These are phyloP conservation scores for Blastobotrys indianensis DNA, from an alignment of 1,139 yeast genomes.

Conservation along the genomic window DNA sequence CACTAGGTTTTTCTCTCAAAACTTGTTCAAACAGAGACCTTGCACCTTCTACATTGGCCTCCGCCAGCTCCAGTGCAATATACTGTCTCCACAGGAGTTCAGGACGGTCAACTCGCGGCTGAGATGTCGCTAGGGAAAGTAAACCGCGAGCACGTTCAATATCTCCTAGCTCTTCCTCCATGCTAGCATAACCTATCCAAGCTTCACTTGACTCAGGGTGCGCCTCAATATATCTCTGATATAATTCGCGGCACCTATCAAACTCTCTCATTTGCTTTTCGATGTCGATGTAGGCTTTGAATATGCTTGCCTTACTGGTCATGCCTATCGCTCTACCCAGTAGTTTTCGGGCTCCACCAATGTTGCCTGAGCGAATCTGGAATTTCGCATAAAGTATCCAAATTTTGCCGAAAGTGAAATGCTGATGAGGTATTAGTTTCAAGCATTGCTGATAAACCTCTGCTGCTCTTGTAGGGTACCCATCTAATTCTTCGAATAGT, in stretches of 20 bases:
- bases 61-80: slow-evolving; percentile 57
- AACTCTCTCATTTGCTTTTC: slow-evolving; percentile 39
- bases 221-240: slow-evolving; percentile 59
- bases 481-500: slow-evolving; percentile 52
- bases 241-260: slow-evolving; percentile 70
- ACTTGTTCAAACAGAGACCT: slow-evolving; percentile 47
- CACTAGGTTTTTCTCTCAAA: slow-evolving; percentile 34
- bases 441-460: slow-evolving; percentile 47
- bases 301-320: slow-evolving; percentile 54
- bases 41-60: slow-evolving; percentile 51
- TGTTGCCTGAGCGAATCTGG: slow-evolving; percentile 55
- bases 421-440: slow-evolving; percentile 48
- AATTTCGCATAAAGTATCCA: slow-evolving; percentile 73
- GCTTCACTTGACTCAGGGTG: slow-evolving; percentile 41
- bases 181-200: slow-evolving; percentile 58
- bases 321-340: slow-evolving; percentile 70
- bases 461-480: slow-evolving; percentile 42
- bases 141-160: slow-evolving; percentile 59
- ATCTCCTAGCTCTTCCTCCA: slow-evolving; percentile 71
- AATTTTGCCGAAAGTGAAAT: slow-evolving; percentile 61
- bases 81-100: slow-evolving; percentile 45
- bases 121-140: slow-evolving; percentile 46
- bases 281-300: slow-evolving; percentile 55
- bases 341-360: slow-evolving; percentile 56
- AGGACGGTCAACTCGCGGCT: slow-evolving; percentile 33